Evolutionary conservation across 75 land plant species (phyloP), one percentile per base, ranked within the genome.

Genomic region (Adiantum capillusveneris): DNA sequence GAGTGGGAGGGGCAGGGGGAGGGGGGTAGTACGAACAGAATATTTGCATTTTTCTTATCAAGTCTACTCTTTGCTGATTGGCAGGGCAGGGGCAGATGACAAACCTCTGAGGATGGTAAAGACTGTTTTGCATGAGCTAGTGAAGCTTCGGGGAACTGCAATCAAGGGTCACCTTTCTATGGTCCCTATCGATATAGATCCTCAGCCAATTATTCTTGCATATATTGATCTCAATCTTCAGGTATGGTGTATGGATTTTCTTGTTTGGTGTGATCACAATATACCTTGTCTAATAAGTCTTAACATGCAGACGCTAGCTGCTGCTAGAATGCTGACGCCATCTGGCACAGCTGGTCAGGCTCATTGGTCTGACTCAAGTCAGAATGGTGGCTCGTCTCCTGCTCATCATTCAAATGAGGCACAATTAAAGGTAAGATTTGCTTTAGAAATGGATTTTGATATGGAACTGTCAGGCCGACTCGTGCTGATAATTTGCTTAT

Each of bases 51-150:
- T n/a, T n/a, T n/a, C n/a, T n/a, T 34, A 0, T 44, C 12, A 31
- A 12, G 34, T 46, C 22, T 14, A 14, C 17, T 21, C 12, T 27
- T 64, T 16, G 29, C 0, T 37, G 1, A 48, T 5, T 12, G 24
- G 45, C 78, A 94, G 99, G 70, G 91, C 99, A 68, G 99, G 97
- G 50, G 99, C 99, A 63, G 99, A 95, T 81, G 99, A 95, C 57
- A 95, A 95, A 64, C 99, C 99, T 9, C 57, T 95, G 45, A 83
- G 99, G 2, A 95, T 95, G 99, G 99, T 95, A 0, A 95, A 95
- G 80, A 95, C 99, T 55, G 92, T 95, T 26, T 65, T 95, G 56
- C 99, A 95, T 73, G 99, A 95, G 76, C 84, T 95, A 44, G 99
- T 95, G 24, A 95, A 95, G 67, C 82, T 90, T 48, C 86, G 97